Evolutionary conservation across 371 early-diverging fungal species (phyloP), one percentile per base, ranked within the genome.

Genomic region (Rhizopus stolonifer): DNA sequence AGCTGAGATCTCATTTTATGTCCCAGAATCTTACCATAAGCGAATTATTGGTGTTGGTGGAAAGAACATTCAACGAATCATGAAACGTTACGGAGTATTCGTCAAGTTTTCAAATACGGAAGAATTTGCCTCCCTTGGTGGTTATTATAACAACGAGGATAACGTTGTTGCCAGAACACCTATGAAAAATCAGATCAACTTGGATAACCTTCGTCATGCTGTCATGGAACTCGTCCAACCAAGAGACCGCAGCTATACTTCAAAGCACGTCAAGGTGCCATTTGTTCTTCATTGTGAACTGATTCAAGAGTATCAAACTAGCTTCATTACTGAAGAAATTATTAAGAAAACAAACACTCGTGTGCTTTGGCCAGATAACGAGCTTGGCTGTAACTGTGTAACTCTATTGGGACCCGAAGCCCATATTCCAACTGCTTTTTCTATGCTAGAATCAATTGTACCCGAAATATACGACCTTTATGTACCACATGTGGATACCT

Each of bases 11-110:
- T 85, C 87, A 6, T 96, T 96, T 64, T 87, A 81, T 69, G 83
- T 96, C 7, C 91, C 94, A 44, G 93, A 93, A 62, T 73, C 83
- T 3, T 88, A 86, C 60, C 96, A 96, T 74, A 95, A 94, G 69
- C 85, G 93, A 18, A 93, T 96, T 56, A 96, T 96, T 58, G 96
- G 96, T 19, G 90, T 89, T 15, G 93, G 92, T 4, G 96, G 96
- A 56, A 94, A 93, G 64, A 92, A 93, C 70, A 95, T 96, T 52
- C 95, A 95, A 58, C 78, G 88, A 40, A 92, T 94, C 62, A 96
- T 96, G 97, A 96, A 94, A 53, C 89, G 91, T 58, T 92, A 86
- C 59, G 94, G 94, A 18, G 95, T 96, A 2, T 95, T 93, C 61
- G 93, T 96, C 52, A 96, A 95, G 67, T 95, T 95, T 64, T 85